Percentiles rank a stretch among this genome's conserved stretches.
These are phyloP conservation scores for Byssochlamys sp. DNA, from an alignment of 2,329 filamentous ascomycete species.

Conservation along the genomic window DNA sequence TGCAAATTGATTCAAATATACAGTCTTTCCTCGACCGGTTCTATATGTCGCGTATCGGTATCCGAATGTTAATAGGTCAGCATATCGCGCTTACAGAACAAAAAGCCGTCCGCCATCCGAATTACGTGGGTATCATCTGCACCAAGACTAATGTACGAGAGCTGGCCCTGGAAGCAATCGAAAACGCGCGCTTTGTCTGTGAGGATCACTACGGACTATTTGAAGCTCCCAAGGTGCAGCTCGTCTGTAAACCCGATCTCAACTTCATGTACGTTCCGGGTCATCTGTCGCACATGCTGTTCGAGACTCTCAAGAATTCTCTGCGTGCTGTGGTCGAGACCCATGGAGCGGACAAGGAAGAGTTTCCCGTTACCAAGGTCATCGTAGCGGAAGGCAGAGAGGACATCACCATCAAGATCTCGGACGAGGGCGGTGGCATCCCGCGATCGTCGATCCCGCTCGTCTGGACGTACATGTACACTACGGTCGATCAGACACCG, in stretches of 20 bases:
- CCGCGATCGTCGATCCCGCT: slow-evolving; percentile 84
- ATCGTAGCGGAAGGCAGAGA: slow-evolving; percentile 96
- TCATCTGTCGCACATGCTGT: slow-evolving; percentile 98
- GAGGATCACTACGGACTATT: slow-evolving; percentile 98
- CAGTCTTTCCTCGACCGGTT: slow-evolving; percentile 96
- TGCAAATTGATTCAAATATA: slow-evolving; percentile 97
- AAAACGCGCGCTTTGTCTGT: slow-evolving; percentile 97
- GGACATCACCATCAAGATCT: slow-evolving; percentile 97
- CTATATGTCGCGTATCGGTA: slow-evolving; percentile 99
- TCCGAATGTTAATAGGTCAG: slow-evolving; percentile 97
- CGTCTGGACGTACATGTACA: slow-evolving; percentile 99
- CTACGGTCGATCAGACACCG: slow-evolving; percentile 90
- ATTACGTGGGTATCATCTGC: slow-evolving; percentile 97
- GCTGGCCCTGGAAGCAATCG: slow-evolving; percentile 90
- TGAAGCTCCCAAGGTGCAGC: slow-evolving; percentile 89
- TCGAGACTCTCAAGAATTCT: slow-evolving; percentile 97
- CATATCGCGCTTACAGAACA: slow-evolving; percentile 96
- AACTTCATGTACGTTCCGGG: slow-evolving; percentile 99
- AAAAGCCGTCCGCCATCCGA: slow-evolving; percentile 75
- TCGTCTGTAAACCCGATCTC: slow-evolving; percentile 86
- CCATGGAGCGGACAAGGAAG: slow-evolving; percentile 87
- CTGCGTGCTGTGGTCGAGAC: slow-evolving; percentile 91
- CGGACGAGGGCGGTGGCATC: slow-evolving; percentile 92
- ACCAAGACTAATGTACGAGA: slow-evolving; percentile 96
- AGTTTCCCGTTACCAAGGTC: slow-evolving; percentile 92